Evolutionary conservation across 1,139 yeast species (phyloP).

Genomic region (Lodderomyces metapsilosis): DNA sequence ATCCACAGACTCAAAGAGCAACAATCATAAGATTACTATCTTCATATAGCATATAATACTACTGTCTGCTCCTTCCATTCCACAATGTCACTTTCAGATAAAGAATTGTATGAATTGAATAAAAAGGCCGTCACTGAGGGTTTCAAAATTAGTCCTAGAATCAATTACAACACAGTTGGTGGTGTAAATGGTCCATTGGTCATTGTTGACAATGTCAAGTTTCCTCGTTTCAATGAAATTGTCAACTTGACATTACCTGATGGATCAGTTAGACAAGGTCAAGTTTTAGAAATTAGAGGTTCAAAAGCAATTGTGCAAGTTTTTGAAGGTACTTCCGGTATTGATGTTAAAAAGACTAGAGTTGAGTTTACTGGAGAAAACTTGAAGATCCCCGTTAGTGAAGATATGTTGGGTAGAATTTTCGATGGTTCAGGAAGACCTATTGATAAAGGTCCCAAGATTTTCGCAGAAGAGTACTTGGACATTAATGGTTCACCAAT

Average conservation of each 20-base stretch:
- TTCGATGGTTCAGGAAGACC: slow-evolving; percentile 99
- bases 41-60: background rate
- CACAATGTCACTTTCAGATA: slow-evolving; percentile 43
- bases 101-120: slow-evolving; percentile 72
- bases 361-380: slow-evolving; percentile 96
- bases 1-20: too few species aligned
- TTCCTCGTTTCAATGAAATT: slow-evolving; percentile 94
- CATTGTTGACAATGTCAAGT: slow-evolving; percentile 91
- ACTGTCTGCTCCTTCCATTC: background rate
- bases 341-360: slow-evolving; percentile 94
- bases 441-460: slow-evolving; percentile 96
- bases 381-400: slow-evolving; percentile 91
- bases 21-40: too few species aligned
- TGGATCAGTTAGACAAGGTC: slow-evolving; percentile 93
- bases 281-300: slow-evolving; percentile 96
- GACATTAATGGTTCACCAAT: slow-evolving; percentile 99
- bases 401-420: slow-evolving; percentile 95
- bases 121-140: slow-evolving; percentile 91
- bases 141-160: slow-evolving; percentile 84
- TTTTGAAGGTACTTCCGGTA: slow-evolving; percentile 96
- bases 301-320: slow-evolving; percentile 97
- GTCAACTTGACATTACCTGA: slow-evolving; percentile 96
- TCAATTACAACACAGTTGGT: slow-evolving; percentile 92
- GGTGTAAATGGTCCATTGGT: slow-evolving; percentile 99
- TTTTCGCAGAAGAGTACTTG: slow-evolving; percentile 95